Conservation (phyloP, 257 asterid species). For the Handroanthus guayacan region DNA sequence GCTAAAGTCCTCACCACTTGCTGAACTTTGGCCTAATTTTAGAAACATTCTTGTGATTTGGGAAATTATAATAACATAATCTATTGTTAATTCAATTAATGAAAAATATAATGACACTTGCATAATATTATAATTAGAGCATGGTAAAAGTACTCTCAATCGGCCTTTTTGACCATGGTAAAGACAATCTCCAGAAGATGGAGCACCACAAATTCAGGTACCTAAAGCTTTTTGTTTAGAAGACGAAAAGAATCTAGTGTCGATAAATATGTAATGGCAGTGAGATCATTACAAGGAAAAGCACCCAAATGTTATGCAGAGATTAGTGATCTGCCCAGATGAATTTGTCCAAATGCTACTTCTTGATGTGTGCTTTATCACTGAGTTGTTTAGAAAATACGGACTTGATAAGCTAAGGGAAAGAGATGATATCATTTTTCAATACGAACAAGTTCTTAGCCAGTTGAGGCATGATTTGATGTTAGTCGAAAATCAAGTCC, state of each 20-base stretch:
- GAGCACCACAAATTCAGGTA: slow-evolving; percentile 46
- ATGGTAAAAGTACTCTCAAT: slow-evolving; percentile 36
- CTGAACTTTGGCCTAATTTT: too few species aligned
- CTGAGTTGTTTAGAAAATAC: slow-evolving; percentile 43
- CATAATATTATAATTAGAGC: too few species aligned
- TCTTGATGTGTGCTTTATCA: slow-evolving; percentile 49
- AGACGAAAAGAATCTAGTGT: slow-evolving; percentile 29
- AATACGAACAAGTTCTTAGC: slow-evolving; percentile 28
- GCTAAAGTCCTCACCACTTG: too few species aligned
- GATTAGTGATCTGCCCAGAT: slow-evolving; percentile 15
- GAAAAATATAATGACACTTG: slow-evolving; percentile 43
- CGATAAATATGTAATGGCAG: slow-evolving; percentile 33
- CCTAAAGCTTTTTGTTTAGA: slow-evolving; percentile 32
- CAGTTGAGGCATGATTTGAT: slow-evolving; percentile 42
- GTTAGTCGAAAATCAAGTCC: slow-evolving; percentile 52
- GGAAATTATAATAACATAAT: neutral
- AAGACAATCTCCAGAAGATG: slow-evolving; percentile 38
- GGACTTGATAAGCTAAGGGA: neutral
- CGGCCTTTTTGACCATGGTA: slow-evolving; percentile 52
- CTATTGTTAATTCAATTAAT: slow-evolving; percentile 27
- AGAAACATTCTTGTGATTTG: too few species aligned
- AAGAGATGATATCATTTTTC: slow-evolving; percentile 33
- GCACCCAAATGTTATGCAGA: slow-evolving; percentile 48
- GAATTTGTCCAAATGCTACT: slow-evolving; percentile 46
- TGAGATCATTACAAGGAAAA: slow-evolving; percentile 31